Evolutionary conservation across 805 yeast genomes (phyloP).

Genomic region (Scheffersomyces lignosus): DNA sequence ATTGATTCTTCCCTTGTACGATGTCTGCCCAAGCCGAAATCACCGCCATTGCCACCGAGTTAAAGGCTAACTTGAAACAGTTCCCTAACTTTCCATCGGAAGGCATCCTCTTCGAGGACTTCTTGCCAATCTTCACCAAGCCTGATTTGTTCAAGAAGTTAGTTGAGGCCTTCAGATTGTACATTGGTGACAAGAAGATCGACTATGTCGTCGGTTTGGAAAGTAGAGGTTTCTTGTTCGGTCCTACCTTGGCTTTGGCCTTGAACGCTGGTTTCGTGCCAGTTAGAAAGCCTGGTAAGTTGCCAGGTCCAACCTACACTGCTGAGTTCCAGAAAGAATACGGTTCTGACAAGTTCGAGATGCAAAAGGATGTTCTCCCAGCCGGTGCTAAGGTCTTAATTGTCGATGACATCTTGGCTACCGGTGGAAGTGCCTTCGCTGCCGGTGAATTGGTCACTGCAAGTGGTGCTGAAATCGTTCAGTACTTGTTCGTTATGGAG

Average conservation of each 20-base stretch:
- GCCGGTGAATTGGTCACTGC: conserved; percentile 80
- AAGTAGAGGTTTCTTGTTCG: conserved; percentile 95
- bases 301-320: conserved; percentile 78
- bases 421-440: conserved; percentile 95
- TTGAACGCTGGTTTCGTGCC: conserved; percentile 91
- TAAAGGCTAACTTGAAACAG: conserved; percentile 48
- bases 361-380: conserved; percentile 81
- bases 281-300: conserved; percentile 90
- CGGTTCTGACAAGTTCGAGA: conserved; percentile 85
- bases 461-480: conserved; percentile 70
- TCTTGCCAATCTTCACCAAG: conserved; percentile 86
- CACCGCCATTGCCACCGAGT: conserved; percentile 34
- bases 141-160: conserved; percentile 81
- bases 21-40: conserved; percentile 19
- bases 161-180: conserved; percentile 75
- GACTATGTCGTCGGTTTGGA: conserved; percentile 94
- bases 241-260: conserved; percentile 91
- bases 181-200: conserved; percentile 64
- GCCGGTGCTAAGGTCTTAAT: conserved; percentile 78
- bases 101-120: conserved; percentile 94
- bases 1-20: no score
- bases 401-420: conserved; percentile 96
- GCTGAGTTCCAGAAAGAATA: conserved; percentile 88
- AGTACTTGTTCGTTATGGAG: conserved; percentile 89
- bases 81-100: conserved; percentile 93